phyloP scores from a whole-genome alignment of 257 asterid genomes.

The Fraxinus quadrangulata region DNA sequence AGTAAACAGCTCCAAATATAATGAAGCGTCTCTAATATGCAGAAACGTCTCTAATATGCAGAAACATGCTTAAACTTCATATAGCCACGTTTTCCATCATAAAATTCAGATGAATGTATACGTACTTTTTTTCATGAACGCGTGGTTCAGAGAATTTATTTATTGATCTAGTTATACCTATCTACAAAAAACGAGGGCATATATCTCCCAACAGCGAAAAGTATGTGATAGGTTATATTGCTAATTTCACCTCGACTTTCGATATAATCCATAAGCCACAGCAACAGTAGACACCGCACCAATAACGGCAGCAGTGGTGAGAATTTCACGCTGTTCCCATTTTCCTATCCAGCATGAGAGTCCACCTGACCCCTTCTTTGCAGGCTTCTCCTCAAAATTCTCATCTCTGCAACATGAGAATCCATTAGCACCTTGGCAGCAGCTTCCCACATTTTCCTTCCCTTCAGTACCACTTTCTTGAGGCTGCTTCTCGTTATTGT shows the following conservation, averaged over 20 bases:
- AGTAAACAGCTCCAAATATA: background rate
- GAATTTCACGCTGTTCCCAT: slow-evolving; percentile 71
- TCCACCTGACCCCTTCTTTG: slow-evolving; percentile 36
- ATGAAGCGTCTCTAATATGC: background rate
- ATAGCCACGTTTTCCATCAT: background rate
- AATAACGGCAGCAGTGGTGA: slow-evolving; percentile 63
- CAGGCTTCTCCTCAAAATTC: slow-evolving; percentile 47
- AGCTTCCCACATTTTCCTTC: slow-evolving; percentile 46
- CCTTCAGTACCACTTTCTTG: slow-evolving; percentile 37
- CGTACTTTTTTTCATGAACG: slow-evolving; percentile 12
- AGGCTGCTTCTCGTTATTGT: slow-evolving; percentile 42
- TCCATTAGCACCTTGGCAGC: slow-evolving; percentile 91
- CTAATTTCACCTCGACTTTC: slow-evolving; percentile 56
- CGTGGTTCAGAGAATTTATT: slow-evolving; percentile 30
- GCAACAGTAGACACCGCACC: slow-evolving; percentile 77
- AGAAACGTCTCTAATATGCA: background rate
- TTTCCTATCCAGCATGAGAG: slow-evolving; percentile 54
- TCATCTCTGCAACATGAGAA: slow-evolving; percentile 78
- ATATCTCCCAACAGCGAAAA: slow-evolving; percentile 21
- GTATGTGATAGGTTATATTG: background rate
- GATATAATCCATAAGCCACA: slow-evolving; percentile 65
- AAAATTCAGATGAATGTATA: slow-evolving; percentile 12
- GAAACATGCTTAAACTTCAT: background rate
- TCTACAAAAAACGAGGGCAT: slow-evolving; percentile 30
- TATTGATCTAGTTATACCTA: slow-evolving; percentile 32